phyloP scores from a whole-genome alignment of 2,329 filamentous ascomycete genomes.

The Xylariaceae sp. region DNA sequence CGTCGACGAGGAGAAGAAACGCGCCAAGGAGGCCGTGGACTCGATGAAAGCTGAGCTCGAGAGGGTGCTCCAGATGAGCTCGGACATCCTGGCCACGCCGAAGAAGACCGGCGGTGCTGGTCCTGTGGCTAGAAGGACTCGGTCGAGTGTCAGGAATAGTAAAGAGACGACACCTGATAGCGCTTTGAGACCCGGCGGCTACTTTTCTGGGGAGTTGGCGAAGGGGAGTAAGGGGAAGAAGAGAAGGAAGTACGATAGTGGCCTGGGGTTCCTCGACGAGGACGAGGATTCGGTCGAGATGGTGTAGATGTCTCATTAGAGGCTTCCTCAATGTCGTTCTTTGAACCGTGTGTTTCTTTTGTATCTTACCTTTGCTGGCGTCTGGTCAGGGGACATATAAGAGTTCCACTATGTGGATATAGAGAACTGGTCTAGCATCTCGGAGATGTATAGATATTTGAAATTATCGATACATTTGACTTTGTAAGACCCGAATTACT shows the following conservation, averaged over 20 bases:
- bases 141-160: neutral
- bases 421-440: too few species aligned
- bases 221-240: slow-evolving; percentile 41
- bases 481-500: too few species aligned
- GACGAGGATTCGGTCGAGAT: slow-evolving; percentile 43
- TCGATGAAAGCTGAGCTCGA: slow-evolving; percentile 56
- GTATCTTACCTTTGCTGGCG: slow-evolving; percentile 10
- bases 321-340: slow-evolving; percentile 1
- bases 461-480: too few species aligned
- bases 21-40: slow-evolving; percentile 50
- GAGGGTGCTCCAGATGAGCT: slow-evolving; percentile 50
- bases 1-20: slow-evolving; percentile 43
- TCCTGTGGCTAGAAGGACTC: slow-evolving; percentile 6
- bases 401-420: too few species aligned
- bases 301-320: slow-evolving; percentile 10
- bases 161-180: slow-evolving; percentile 14
- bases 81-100: slow-evolving; percentile 43
- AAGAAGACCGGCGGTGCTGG: neutral
- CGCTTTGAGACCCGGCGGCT: slow-evolving; percentile 15
- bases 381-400: neutral
- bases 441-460: too few species aligned
- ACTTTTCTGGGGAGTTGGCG: slow-evolving; percentile 16
- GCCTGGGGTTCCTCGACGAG: slow-evolving; percentile 58
- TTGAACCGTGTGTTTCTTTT: slow-evolving; percentile 18
- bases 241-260: slow-evolving; percentile 56